Evolutionary conservation across 2,329 filamentous ascomycete species (phyloP).

Genomic region (Neurospora crassa): DNA sequence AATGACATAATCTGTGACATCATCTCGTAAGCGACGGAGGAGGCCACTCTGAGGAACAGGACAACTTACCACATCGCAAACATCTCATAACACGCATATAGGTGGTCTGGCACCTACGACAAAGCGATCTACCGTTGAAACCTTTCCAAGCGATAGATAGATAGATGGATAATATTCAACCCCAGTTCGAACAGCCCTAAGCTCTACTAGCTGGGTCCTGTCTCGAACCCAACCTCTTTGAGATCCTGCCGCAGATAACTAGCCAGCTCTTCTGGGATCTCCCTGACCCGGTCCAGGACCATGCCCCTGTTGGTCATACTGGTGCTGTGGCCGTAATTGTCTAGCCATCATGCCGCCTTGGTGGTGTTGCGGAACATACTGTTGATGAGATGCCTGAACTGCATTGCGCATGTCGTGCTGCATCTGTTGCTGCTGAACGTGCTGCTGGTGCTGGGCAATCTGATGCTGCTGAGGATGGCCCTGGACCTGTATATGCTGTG

Average conservation of each 20-base stretch:
- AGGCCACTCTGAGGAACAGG: not conserved
- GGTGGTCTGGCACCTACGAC: not conserved
- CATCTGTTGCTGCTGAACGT: constrained; percentile 1
- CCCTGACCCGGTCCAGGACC: constrained; percentile 15
- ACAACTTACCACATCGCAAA: not conserved
- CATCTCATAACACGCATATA: not conserved
- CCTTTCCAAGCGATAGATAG: not conserved
- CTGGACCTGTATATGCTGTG: not conserved
- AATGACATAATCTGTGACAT: not conserved
- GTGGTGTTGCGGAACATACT: constrained; percentile 3
- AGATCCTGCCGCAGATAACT: not conserved
- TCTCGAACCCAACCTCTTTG: not conserved
- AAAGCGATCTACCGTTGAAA: not conserved
- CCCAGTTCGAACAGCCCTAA: not conserved
- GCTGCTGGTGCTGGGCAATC: constrained; percentile 2
- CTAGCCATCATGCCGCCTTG: constrained; percentile 7
- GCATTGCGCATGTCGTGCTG: constrained; percentile 2
- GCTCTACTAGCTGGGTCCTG: not conserved
- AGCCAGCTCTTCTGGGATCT: not conserved
- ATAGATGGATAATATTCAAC: not conserved
- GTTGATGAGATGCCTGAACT: not conserved
- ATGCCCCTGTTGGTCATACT: constrained; percentile 11
- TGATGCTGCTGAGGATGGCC: not conserved
- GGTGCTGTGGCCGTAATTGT: constrained; percentile 16
- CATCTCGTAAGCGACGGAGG: not conserved